phyloP scores from a whole-genome alignment of 176 grass and related monocot genomes.

The Eragrostis curvula region DNA sequence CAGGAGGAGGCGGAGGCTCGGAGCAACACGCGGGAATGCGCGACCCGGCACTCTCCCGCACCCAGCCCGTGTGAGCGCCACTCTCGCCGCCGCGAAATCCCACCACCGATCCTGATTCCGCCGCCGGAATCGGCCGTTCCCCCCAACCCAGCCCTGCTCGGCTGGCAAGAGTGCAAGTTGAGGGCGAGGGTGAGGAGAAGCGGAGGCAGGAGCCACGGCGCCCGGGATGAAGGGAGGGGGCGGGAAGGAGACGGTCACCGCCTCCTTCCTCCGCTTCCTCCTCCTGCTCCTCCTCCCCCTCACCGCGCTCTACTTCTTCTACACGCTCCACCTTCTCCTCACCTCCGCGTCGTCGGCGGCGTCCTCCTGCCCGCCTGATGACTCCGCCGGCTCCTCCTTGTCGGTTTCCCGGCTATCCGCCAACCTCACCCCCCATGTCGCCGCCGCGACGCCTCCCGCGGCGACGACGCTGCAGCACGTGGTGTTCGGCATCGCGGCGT shows the following conservation, averaged over 20 bases:
- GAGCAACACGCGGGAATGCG: slow-evolving; percentile 43
- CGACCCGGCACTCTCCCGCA: slow-evolving; percentile 9
- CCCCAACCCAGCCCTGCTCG: not conserved
- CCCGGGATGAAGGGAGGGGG: slow-evolving; percentile 54
- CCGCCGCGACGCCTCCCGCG: not conserved
- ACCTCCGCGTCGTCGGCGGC: slow-evolving; percentile 48
- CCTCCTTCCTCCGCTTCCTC: slow-evolving; percentile 61
- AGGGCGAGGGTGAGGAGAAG: not conserved
- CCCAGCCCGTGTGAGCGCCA: not conserved
- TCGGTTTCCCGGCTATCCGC: slow-evolving; percentile 7
- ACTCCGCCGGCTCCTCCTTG: slow-evolving; percentile 14
- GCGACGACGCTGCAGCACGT: slow-evolving; percentile 86
- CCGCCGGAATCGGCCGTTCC: not conserved
- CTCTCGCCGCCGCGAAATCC: not conserved
- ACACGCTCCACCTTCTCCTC: slow-evolving; percentile 85
- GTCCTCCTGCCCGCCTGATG: slow-evolving; percentile 47
- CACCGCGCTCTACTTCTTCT: slow-evolving; percentile 74
- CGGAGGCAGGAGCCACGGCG: slow-evolving; percentile 39
- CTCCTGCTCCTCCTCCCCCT: slow-evolving; percentile 70
- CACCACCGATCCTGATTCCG: not conserved
- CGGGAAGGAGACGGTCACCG: slow-evolving; percentile 52
- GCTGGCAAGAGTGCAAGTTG: not conserved
- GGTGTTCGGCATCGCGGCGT: slow-evolving; percentile 97
- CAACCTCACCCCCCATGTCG: slow-evolving; percentile 34
- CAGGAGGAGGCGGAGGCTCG: slow-evolving; percentile 3